phyloP scores from a whole-genome alignment of 805 yeast species.

The Ogataea henricii region DNA sequence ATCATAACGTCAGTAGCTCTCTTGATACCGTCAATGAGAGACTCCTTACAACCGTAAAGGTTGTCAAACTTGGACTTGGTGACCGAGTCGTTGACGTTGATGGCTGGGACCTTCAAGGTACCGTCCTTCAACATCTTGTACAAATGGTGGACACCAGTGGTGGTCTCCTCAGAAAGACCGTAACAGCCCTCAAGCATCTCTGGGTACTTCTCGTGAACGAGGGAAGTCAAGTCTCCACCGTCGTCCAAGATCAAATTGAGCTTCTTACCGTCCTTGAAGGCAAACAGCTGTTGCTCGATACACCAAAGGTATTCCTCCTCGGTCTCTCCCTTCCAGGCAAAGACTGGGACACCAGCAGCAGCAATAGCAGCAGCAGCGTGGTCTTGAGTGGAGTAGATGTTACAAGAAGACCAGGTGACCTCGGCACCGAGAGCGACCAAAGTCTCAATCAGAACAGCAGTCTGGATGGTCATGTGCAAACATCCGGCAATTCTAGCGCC shows the following conservation, averaged over 20 bases:
- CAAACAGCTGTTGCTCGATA: slow-evolving; percentile 97
- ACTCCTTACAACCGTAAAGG: slow-evolving; percentile 99
- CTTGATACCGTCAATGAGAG: slow-evolving; percentile 97
- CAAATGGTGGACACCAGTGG: slow-evolving; percentile 99
- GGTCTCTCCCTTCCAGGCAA: slow-evolving; percentile 99
- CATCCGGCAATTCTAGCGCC: slow-evolving; percentile 99
- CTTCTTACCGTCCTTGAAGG: slow-evolving; percentile 94
- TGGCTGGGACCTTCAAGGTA: slow-evolving; percentile 95
- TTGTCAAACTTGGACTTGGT: slow-evolving; percentile 99
- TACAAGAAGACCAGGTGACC: slow-evolving; percentile 99
- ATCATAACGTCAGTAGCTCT: slow-evolving; percentile 99
- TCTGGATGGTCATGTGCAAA: slow-evolving; percentile 99
- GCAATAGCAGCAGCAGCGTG: slow-evolving; percentile 99
- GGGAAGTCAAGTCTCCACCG: slow-evolving; percentile 98
- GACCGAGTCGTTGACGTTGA: slow-evolving; percentile 97
- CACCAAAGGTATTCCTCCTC: slow-evolving; percentile 99
- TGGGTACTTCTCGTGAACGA: slow-evolving; percentile 97
- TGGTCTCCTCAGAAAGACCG: slow-evolving; percentile 98
- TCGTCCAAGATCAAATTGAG: slow-evolving; percentile 97
- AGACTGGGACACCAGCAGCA: slow-evolving; percentile 98
- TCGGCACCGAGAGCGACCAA: slow-evolving; percentile 97
- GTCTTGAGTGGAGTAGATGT: slow-evolving; percentile 99
- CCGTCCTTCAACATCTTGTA: slow-evolving; percentile 93
- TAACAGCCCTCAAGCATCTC: slow-evolving; percentile 93
- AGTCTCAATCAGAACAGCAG: slow-evolving; percentile 98